Percentiles rank a stretch among this genome's conserved stretches.
Evolutionary conservation across 1,139 yeast species (phyloP).

Genomic region (Debaryomyces sp.): DNA sequence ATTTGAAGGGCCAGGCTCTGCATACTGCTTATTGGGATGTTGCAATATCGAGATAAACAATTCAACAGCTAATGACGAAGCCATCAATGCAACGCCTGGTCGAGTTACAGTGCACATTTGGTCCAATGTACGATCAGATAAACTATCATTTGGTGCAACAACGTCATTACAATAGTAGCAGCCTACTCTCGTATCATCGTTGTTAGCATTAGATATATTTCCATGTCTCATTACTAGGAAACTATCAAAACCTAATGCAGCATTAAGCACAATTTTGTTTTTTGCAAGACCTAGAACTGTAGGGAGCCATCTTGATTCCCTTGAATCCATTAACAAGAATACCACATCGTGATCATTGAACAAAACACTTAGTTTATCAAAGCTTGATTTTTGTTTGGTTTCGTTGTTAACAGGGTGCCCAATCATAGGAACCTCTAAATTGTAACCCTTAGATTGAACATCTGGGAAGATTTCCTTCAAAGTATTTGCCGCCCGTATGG

Average conservation of each 20-base stretch:
- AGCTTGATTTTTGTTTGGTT: slow-evolving; percentile 49
- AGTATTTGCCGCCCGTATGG: slow-evolving; percentile 73
- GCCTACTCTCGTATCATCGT: slow-evolving; percentile 57
- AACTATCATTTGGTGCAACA: slow-evolving; percentile 87
- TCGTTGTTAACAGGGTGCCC: slow-evolving; percentile 78
- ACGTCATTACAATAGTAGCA: slow-evolving; percentile 97
- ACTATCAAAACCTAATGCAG: slow-evolving; percentile 94
- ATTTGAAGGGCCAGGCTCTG: slow-evolving; percentile 44
- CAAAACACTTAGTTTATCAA: slow-evolving; percentile 51
- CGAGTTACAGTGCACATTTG: slow-evolving; percentile 99
- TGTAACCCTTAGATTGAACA: slow-evolving; percentile 62
- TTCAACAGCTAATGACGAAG: slow-evolving; percentile 87
- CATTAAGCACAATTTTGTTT: slow-evolving; percentile 78
- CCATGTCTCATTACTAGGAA: slow-evolving; percentile 96
- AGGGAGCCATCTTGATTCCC: slow-evolving; percentile 97
- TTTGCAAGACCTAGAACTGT: slow-evolving; percentile 73
- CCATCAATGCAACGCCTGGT: slow-evolving; percentile 91
- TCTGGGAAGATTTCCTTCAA: slow-evolving; percentile 77
- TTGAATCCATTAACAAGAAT: slow-evolving; percentile 84
- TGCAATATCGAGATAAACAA: slow-evolving; percentile 75
- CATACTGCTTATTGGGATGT: slow-evolving; percentile 48
- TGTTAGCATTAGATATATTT: slow-evolving; percentile 18
- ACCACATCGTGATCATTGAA: slow-evolving; percentile 73
- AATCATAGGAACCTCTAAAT: slow-evolving; percentile 88
- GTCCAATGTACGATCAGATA: slow-evolving; percentile 83